Percentiles rank a stretch among this genome's conserved stretches.
phyloP scores from a whole-genome alignment of 208 protist species.

The Leishmania tropica region DNA sequence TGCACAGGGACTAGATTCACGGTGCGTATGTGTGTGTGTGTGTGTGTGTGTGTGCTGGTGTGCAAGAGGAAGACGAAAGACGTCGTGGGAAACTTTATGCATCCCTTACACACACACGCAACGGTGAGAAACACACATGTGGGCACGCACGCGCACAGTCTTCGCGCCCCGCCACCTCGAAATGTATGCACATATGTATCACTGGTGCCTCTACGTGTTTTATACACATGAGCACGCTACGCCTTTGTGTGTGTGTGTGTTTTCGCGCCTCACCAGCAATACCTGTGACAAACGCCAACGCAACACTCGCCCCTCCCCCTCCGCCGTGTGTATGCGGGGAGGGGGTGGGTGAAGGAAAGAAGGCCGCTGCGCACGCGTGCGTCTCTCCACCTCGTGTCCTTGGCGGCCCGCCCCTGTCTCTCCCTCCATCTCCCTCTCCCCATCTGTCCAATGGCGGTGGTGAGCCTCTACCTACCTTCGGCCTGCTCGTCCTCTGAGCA shows the following conservation, averaged over 20 bases:
- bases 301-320: neutral
- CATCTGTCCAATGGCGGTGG: neutral
- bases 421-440: neutral
- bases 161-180: neutral
- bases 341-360: neutral
- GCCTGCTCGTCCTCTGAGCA: neutral
- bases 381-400: neutral
- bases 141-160: neutral
- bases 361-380: neutral
- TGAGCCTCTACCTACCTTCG: neutral
- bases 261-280: neutral
- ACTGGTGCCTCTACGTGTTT: neutral
- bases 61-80: neutral
- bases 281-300: neutral
- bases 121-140: neutral
- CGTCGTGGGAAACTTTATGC: neutral
- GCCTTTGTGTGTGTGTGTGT: neutral
- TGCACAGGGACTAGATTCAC: neutral
- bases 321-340: neutral
- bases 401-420: too few species aligned
- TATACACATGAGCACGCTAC: neutral
- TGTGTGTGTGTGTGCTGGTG: neutral
- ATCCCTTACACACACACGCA: neutral
- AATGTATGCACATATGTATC: slow-evolving; percentile 11
- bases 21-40: neutral